phyloP scores from a whole-genome alignment of 1,139 yeast genomes.

The Kodamaea plutei region DNA sequence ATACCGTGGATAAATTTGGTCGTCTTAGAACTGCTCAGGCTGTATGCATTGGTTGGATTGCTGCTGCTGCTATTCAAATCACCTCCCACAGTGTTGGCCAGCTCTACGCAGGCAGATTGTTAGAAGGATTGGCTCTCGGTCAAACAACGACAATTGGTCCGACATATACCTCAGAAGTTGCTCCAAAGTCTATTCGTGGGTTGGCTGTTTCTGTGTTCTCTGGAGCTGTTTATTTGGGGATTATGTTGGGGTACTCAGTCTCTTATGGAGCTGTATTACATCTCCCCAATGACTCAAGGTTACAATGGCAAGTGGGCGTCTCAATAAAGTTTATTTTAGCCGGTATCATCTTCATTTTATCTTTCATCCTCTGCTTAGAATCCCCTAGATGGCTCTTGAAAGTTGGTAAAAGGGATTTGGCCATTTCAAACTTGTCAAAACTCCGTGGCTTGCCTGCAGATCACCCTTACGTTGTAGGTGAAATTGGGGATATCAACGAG shows the following conservation, averaged over 20 bases:
- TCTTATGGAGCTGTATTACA: slow-evolving; percentile 40
- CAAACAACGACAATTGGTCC: slow-evolving; percentile 58
- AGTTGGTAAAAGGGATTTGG: slow-evolving; percentile 30
- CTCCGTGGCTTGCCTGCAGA: slow-evolving; percentile 48
- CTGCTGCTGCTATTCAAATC: slow-evolving; percentile 46
- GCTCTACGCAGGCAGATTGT: slow-evolving; percentile 49
- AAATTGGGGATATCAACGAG: slow-evolving; percentile 47
- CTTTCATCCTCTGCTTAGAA: slow-evolving; percentile 36
- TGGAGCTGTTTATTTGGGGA: slow-evolving; percentile 53
- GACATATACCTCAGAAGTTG: slow-evolving; percentile 47
- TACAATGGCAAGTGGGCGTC: slow-evolving; percentile 30
- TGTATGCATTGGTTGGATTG: slow-evolving; percentile 42
- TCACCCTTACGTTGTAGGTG: slow-evolving; percentile 50
- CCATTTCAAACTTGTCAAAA: slow-evolving; percentile 34
- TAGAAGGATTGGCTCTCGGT: slow-evolving; percentile 55
- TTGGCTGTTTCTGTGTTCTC: slow-evolving; percentile 46
- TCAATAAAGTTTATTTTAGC: slow-evolving; percentile 36
- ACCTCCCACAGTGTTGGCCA: slow-evolving; percentile 45
- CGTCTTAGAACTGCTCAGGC: slow-evolving; percentile 49
- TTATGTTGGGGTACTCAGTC: slow-evolving; percentile 49
- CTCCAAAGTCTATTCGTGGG: slow-evolving; percentile 53
- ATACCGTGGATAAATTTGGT: slow-evolving; percentile 51
- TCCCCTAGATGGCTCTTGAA: slow-evolving; percentile 46
- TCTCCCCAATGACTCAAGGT: slow-evolving; percentile 22
- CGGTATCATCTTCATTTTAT: slow-evolving; percentile 35